These are phyloP conservation scores for Davidsoniella neocaledoniae DNA, from an alignment of 2,329 filamentous ascomycete genomes.

Conservation along the genomic window DNA sequence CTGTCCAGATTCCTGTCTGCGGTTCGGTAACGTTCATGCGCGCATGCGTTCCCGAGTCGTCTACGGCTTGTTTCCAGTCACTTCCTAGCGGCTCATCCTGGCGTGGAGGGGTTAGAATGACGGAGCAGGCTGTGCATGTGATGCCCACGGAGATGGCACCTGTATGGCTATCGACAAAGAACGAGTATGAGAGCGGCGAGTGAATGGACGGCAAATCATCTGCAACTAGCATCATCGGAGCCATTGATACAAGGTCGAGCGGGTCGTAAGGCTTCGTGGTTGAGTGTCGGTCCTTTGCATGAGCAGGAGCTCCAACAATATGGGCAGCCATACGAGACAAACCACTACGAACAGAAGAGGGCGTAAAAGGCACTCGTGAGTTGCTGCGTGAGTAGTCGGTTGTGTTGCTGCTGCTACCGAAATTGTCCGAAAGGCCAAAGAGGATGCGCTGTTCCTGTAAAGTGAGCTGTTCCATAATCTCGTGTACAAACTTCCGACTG, in stretches of 20 bases:
- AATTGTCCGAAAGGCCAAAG: slow-evolving; percentile 7
- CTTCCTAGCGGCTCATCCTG: neutral
- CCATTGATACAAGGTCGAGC: slow-evolving; percentile 5
- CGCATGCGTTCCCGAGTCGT: slow-evolving; percentile 9
- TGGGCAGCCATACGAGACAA: neutral
- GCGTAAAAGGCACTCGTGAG: neutral
- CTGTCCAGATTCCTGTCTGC: slow-evolving; percentile 10
- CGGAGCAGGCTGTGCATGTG: slow-evolving; percentile 10
- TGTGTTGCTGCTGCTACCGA: neutral
- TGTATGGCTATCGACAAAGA: slow-evolving; percentile 12
- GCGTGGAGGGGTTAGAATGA: slow-evolving; percentile 3
- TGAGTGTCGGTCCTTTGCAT: neutral
- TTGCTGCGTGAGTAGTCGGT: neutral
- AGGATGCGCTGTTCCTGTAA: slow-evolving; percentile 9
- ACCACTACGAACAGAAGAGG: neutral
- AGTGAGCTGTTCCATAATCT: slow-evolving; percentile 10
- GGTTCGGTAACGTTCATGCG: slow-evolving; percentile 10
- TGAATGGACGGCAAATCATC: neutral
- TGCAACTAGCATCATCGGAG: slow-evolving; percentile 6
- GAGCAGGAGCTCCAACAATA: neutral
- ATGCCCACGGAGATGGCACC: slow-evolving; percentile 8
- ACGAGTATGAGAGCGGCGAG: slow-evolving; percentile 2
- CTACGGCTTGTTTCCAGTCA: slow-evolving; percentile 11
- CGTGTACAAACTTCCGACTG: slow-evolving; percentile 8
- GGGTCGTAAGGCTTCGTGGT: slow-evolving; percentile 2